These are phyloP conservation scores for Ambrosiella beaveri DNA, from an alignment of 2,329 filamentous ascomycete species.

Conservation along the genomic window DNA sequence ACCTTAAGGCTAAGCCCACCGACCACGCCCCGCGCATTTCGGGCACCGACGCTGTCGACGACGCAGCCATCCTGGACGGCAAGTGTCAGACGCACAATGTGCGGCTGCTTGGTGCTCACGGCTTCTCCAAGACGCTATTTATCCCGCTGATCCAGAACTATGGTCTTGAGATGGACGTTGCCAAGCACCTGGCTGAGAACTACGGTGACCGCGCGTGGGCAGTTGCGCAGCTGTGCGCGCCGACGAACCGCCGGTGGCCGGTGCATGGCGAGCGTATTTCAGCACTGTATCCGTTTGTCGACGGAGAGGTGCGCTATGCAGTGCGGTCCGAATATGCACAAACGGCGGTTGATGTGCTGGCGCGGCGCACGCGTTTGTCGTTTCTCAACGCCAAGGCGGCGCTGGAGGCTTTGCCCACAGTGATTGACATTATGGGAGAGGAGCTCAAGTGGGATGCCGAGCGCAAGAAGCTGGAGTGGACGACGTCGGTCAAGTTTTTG, in stretches of 20 bases:
- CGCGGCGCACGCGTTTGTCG: constrained; percentile 65
- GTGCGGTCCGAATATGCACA: constrained; percentile 82
- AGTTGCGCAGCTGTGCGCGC: constrained; percentile 61
- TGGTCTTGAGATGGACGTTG: constrained; percentile 79
- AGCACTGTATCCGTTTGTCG: constrained; percentile 71
- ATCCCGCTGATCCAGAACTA: constrained; percentile 92
- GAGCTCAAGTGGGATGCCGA: constrained; percentile 63
- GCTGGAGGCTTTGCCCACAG: constrained; percentile 63
- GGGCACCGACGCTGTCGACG: constrained; percentile 52
- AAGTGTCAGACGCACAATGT: constrained; percentile 71
- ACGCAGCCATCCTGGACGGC: constrained; percentile 46
- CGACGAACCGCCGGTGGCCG: constrained; percentile 65
- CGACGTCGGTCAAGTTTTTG: constrained; percentile 45
- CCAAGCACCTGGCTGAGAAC: constrained; percentile 68
- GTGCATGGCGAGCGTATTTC: constrained; percentile 68
- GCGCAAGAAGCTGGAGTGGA: constrained; percentile 68
- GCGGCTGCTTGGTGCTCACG: constrained; percentile 66
- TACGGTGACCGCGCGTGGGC: constrained; percentile 91
- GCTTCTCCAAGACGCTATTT: constrained; percentile 76
- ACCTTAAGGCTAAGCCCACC: constrained; percentile 39
- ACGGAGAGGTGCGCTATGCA: constrained; percentile 80
- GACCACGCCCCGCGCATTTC: constrained; percentile 47
- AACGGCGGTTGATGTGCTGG: constrained; percentile 75
- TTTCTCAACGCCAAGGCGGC: constrained; percentile 88
- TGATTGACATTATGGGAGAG: constrained; percentile 79